These are phyloP conservation scores for Exophiala calicioides DNA, from an alignment of 2,329 filamentous ascomycete species.

Conservation along the genomic window DNA sequence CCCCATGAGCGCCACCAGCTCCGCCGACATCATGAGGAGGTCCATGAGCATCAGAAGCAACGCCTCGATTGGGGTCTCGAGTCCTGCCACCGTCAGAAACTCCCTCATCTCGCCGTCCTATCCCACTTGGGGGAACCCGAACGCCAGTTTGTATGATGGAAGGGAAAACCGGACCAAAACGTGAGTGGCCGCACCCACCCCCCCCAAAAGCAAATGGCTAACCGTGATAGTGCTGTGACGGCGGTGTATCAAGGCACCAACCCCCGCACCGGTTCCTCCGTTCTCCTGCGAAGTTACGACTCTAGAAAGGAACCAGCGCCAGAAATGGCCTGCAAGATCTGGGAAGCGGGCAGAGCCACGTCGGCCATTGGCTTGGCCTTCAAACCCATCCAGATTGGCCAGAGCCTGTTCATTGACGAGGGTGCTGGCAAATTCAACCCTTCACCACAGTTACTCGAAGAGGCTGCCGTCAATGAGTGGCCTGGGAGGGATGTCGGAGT, in stretches of 20 bases:
- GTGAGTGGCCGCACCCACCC: constrained; percentile 56
- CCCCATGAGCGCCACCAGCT: constrained; percentile 34
- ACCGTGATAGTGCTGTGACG: constrained; percentile 70
- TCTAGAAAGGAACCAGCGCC: constrained; percentile 87
- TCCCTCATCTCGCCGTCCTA: constrained; percentile 26
- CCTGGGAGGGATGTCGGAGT: constrained; percentile 89
- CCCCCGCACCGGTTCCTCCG: constrained; percentile 64
- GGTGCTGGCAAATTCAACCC: constrained; percentile 91
- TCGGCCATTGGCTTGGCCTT: constrained; percentile 88
- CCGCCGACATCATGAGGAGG: constrained; percentile 20
- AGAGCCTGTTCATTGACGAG: constrained; percentile 92
- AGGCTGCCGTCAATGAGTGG: constrained; percentile 94
- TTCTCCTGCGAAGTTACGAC: constrained; percentile 88
- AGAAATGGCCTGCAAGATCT: constrained; percentile 92
- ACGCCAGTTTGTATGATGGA: constrained; percentile 84
- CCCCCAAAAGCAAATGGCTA: constrained; percentile 17
- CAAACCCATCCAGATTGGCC: constrained; percentile 91
- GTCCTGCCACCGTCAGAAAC: constrained; percentile 52
- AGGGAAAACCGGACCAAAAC: constrained; percentile 86
- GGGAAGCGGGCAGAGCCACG: constrained; percentile 95
- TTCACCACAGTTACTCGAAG: constrained; percentile 78
- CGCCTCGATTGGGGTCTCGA: constrained; percentile 78
- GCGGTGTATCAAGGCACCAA: constrained; percentile 82
- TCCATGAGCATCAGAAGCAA: constrained; percentile 48
- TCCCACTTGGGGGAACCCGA: constrained; percentile 71